A percentile compares a stretch with the other conserved stretches of the same genome.
These are phyloP conservation scores for Aspergillus piperis DNA, from an alignment of 2,329 filamentous ascomycete genomes.

Conservation along the genomic window DNA sequence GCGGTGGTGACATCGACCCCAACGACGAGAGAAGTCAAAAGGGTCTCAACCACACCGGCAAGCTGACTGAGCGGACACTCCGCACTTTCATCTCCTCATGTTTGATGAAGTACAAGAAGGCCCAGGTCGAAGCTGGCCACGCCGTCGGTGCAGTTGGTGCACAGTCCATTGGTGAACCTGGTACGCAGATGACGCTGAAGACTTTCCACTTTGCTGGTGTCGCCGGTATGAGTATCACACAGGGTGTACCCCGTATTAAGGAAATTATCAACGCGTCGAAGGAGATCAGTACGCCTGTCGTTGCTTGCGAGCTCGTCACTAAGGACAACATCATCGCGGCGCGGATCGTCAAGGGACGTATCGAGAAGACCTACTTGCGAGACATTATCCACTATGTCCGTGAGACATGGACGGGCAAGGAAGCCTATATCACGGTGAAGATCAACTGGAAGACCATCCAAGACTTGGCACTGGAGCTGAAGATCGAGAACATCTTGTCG, in stretches of 20 bases:
- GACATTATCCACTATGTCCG: slow-evolving; percentile 81
- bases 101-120: slow-evolving; percentile 84
- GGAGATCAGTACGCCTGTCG: slow-evolving; percentile 89
- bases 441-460: slow-evolving; percentile 78
- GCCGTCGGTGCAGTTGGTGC: slow-evolving; percentile 95
- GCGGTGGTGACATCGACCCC: slow-evolving; percentile 34
- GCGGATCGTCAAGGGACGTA: slow-evolving; percentile 86
- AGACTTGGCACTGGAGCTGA: slow-evolving; percentile 79
- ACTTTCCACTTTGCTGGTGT: slow-evolving; percentile 99
- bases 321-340: slow-evolving; percentile 74
- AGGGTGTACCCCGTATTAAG: slow-evolving; percentile 99
- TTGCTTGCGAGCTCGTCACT: slow-evolving; percentile 81
- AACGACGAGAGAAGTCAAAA: slow-evolving; percentile 35
- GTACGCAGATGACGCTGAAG: slow-evolving; percentile 98
- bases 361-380: slow-evolving; percentile 89
- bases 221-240: slow-evolving; percentile 98
- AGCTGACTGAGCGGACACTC: slow-evolving; percentile 75
- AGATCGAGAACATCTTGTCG: slow-evolving; percentile 68
- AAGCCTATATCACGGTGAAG: slow-evolving; percentile 75
- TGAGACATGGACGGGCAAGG: slow-evolving; percentile 79
- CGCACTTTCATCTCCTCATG: slow-evolving; percentile 77
- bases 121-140: slow-evolving; percentile 90
- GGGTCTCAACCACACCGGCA: slow-evolving; percentile 70
- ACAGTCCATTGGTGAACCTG: slow-evolving; percentile 96
- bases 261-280: slow-evolving; percentile 99